Conservation (phyloP, 495 filamentous ascomycete genomes). For the Staphylotrichum tortipilum region DNA sequence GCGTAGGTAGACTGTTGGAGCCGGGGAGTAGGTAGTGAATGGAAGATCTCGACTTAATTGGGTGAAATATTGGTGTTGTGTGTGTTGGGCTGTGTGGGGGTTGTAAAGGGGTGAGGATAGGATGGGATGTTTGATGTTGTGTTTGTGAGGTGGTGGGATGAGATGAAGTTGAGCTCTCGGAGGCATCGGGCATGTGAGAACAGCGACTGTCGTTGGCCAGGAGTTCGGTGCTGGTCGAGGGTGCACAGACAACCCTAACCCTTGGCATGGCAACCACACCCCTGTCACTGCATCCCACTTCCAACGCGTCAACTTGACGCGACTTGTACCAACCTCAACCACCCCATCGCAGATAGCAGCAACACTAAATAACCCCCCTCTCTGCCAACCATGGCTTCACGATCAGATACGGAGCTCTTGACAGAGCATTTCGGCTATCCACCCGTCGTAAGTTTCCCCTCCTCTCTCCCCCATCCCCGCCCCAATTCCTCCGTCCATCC, state of each 20-base stretch:
- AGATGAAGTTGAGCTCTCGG: no score
- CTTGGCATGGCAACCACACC: not conserved
- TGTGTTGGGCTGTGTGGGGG: not conserved
- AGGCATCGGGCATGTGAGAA: no score
- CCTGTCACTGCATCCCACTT: not conserved
- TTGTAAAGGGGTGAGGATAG: not conserved
- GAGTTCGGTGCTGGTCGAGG: no score
- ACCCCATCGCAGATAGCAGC: no score
- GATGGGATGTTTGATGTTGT: not conserved
- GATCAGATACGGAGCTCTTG: slow-evolving; percentile 62
- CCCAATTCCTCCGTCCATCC: no score
- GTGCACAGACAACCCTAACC: slow-evolving; percentile 12
- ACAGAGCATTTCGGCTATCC: slow-evolving; percentile 96
- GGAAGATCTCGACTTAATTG: not conserved
- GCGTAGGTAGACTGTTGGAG: not conserved
- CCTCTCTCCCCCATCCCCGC: not conserved
- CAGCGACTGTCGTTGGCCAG: no score
- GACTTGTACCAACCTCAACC: no score
- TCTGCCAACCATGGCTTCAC: slow-evolving; percentile 43
- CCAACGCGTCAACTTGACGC: no score
- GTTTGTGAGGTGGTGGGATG: no score
- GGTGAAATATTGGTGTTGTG: not conserved
- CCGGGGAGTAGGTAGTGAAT: not conserved
- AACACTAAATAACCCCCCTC: no score
- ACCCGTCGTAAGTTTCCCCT: slow-evolving; percentile 57